A percentile compares a stretch with the other conserved stretches of the same genome.
Evolutionary conservation across 164 flowering plant genomes (phyloP).

Genomic region (Sedum album): DNA sequence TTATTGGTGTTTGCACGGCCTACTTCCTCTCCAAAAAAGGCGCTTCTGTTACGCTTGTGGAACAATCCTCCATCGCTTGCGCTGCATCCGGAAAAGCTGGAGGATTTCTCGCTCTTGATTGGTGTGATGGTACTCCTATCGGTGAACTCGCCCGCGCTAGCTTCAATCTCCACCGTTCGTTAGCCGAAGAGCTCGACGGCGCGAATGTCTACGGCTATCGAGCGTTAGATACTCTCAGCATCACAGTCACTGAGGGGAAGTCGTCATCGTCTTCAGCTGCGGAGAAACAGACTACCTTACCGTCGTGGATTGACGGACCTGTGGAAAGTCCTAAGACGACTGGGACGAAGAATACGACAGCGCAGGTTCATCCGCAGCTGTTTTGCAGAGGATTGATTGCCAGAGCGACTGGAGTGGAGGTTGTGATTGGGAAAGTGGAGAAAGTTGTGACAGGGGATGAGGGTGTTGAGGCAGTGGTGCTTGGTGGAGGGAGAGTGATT

Average conservation of each 20-base stretch:
- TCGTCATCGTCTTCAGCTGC: conserved; percentile 10
- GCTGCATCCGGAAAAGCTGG: conserved; percentile 98
- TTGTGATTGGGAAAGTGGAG: conserved; percentile 72
- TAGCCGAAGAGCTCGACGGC: conserved; percentile 70
- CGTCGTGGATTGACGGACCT: conserved; percentile 74
- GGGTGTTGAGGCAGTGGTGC: conserved; percentile 37
- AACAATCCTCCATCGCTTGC: conserved; percentile 80
- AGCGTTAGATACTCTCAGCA: conserved; percentile 56
- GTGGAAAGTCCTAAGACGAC: conserved; percentile 34
- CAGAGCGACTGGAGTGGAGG: conserved; percentile 54
- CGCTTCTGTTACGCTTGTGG: conserved; percentile 66
- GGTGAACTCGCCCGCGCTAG: conserved; percentile 69
- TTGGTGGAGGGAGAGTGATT: conserved; percentile 42
- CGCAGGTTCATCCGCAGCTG: conserved; percentile 84
- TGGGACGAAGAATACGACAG: conserved; percentile 74
- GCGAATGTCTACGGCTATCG: conserved; percentile 66
- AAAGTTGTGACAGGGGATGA: conserved; percentile 42
- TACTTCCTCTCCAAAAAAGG: conserved; percentile 72
- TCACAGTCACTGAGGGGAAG: conserved; percentile 35
- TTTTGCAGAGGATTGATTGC: conserved; percentile 52
- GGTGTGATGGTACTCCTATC: conserved; percentile 85
- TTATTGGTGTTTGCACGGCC: conserved; percentile 88
- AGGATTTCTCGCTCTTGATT: conserved; percentile 87
- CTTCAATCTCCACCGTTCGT: conserved; percentile 82
- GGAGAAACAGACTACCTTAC: conserved; percentile 15